Conservation (phyloP, 208 protist genomes). For the Leishmania tropica region DNA sequence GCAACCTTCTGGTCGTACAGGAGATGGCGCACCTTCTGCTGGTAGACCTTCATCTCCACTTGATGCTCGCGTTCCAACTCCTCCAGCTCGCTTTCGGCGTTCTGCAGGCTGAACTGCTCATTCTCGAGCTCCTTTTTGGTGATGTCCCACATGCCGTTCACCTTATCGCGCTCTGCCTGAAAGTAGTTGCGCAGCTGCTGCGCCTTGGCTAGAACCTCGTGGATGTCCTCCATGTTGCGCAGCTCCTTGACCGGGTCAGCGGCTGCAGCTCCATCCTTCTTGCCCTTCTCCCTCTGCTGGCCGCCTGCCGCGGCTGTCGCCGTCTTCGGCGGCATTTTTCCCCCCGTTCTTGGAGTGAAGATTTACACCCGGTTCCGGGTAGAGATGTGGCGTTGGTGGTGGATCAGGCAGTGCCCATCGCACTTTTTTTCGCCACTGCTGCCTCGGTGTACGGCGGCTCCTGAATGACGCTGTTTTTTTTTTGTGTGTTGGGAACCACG, state of each 20-base stretch:
- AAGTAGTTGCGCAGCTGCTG: slow-evolving; percentile 96
- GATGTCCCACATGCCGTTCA: slow-evolving; percentile 94
- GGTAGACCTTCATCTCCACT: slow-evolving; percentile 97
- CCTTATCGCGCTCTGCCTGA: slow-evolving; percentile 96
- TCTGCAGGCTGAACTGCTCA: slow-evolving; percentile 66
- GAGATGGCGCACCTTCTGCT: slow-evolving; percentile 97
- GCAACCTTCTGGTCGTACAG: slow-evolving; percentile 95
- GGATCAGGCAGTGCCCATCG: background rate
- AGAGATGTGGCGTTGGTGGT: background rate
- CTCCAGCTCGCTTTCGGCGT: slow-evolving; percentile 93
- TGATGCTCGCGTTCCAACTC: slow-evolving; percentile 95
- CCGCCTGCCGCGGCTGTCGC: slow-evolving; percentile 16
- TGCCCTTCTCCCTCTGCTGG: slow-evolving; percentile 28
- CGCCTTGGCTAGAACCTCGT: slow-evolving; percentile 85
- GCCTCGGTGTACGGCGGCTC: background rate
- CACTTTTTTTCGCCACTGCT: background rate
- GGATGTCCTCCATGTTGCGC: slow-evolving; percentile 58
- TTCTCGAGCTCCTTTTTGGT: slow-evolving; percentile 93
- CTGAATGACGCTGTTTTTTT: background rate
- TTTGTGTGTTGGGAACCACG: background rate
- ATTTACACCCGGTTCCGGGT: background rate
- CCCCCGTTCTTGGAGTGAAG: too few relatives aligned
- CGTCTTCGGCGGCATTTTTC: slow-evolving; percentile 44
- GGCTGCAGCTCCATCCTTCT: slow-evolving; percentile 30
- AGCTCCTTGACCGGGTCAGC: slow-evolving; percentile 47